phyloP scores from a whole-genome alignment of 2,329 filamentous ascomycete species.

The Blastomyces emzantsi region DNA sequence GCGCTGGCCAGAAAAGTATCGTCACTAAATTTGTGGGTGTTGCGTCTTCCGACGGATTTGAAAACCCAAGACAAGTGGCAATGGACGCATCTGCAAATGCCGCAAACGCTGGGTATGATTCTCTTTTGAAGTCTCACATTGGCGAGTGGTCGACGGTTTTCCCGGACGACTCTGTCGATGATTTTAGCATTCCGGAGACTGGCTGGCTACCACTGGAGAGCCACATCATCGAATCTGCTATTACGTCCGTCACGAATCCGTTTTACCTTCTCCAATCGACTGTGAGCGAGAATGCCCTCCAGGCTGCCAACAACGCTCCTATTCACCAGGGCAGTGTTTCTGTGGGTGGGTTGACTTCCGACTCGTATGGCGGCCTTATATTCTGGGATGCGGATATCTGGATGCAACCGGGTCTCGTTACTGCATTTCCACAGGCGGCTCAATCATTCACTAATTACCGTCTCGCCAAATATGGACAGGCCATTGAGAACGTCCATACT shows the following conservation, averaged over 20 bases:
- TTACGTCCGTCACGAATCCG: conserved; percentile 40
- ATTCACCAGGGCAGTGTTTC: conserved; percentile 56
- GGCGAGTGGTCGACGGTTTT: conserved; percentile 55
- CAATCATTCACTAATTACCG: conserved; percentile 58
- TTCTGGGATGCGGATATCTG: conserved; percentile 60
- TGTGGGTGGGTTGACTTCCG: conserved; percentile 58
- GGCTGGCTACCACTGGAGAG: conserved; percentile 50
- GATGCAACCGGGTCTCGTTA: conserved; percentile 59
- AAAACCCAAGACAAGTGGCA: conserved; percentile 48
- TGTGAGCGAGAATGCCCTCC: conserved; percentile 46
- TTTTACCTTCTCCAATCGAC: conserved; percentile 44
- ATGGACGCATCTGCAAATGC: conserved; percentile 46
- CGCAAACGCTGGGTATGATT: conserved; percentile 46
- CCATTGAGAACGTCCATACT: conserved; percentile 50
- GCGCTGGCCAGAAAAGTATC: conserved; percentile 44
- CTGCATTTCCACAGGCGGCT: conserved; percentile 53
- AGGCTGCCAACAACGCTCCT: conserved; percentile 40
- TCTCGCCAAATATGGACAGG: conserved; percentile 49
- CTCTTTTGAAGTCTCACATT: conserved; percentile 48
- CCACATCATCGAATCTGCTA: conserved; percentile 46
- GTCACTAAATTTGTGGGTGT: conserved; percentile 60
- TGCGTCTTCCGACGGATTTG: conserved; percentile 60
- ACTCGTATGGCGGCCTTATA: conserved; percentile 58
- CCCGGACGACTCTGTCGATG: conserved; percentile 53
- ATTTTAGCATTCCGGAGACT: conserved; percentile 48